These are phyloP conservation scores for Sequoiadendron giganteum DNA, from an alignment of 75 land plant genomes.

Conservation along the genomic window DNA sequence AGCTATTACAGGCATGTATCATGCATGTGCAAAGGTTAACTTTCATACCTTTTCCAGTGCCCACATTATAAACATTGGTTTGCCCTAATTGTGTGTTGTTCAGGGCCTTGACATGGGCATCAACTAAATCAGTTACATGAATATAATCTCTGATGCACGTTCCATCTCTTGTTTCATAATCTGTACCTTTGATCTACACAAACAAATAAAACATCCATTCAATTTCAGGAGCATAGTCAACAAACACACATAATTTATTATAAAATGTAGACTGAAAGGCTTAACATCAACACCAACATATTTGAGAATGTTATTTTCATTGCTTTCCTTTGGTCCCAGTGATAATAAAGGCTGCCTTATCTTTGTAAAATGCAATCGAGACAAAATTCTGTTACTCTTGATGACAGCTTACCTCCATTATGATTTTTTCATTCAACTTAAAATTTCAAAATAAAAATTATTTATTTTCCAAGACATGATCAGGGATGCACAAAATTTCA, in stretches of 20 bases:
- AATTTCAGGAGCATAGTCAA: not conserved
- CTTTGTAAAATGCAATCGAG: not conserved
- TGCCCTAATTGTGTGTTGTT: slow-evolving; percentile 16
- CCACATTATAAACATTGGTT: slow-evolving; percentile 26
- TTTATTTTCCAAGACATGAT: not conserved
- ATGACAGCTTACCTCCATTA: not conserved
- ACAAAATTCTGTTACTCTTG: not conserved
- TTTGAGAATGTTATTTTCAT: not conserved
- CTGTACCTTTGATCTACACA: slow-evolving; percentile 27
- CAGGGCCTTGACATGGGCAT: slow-evolving; percentile 37
- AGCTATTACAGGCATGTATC: not conserved
- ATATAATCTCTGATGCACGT: slow-evolving; percentile 36
- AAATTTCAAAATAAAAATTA: not conserved
- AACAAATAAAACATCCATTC: not conserved
- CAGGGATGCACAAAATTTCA: not conserved
- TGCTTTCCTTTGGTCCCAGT: not conserved
- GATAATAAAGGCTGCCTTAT: not conserved
- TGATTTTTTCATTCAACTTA: not conserved
- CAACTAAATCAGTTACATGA: slow-evolving; percentile 37
- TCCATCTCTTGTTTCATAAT: slow-evolving; percentile 33
- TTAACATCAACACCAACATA: not conserved
- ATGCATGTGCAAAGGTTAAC: not conserved
- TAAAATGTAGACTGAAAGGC: not conserved
- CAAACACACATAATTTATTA: not conserved
- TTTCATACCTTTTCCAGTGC: slow-evolving; percentile 33